Base-by-base conservation (phyloP, 139 green algal species). In the Chlamydomonas applanata region DNA sequence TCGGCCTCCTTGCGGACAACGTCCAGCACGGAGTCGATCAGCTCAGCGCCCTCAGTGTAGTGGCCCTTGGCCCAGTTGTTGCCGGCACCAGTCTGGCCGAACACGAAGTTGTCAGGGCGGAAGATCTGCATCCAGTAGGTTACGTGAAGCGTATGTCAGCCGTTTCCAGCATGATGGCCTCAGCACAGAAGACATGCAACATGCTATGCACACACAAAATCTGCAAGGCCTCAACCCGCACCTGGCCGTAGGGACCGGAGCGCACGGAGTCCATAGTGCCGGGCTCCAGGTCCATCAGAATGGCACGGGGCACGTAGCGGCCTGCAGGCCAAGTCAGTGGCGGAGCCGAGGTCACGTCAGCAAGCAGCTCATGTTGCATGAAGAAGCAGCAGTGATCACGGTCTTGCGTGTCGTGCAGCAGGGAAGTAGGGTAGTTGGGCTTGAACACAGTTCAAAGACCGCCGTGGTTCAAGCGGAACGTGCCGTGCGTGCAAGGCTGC, bases 61-160 rank as follows among this genome's bases (percentile, higher is more conserved):
- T 98, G 95, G 27, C 95, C 95, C 87, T 98, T 98, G 73, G 95
- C 95, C 95, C 95, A 99, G 92, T 99, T 99, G 90, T 99, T 99
- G 49, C 95, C 95, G n/a, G 95, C 95, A 27, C 95, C 95, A 56
- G 88, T 97, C 85, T 97, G 91, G 34, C 91, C 91, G 73, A 95
- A 95, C 7, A 96, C 87, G 72, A 96, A 95, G 90, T 96, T 96
- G 82, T 96, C 91, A 16, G 91, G 92, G 65, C 90, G 81, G 81
- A 97, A 97, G 69, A 97, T 94, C 86, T 98, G 87, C 62, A 19
- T 62, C 4, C n/a, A 62, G 22, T 7, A 4, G 24, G 53, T 11
- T 62, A 25, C 20, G 53, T 11, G 20, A 11, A 62, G 24, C 53
- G 24, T 62, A 14, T 68, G 60, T 68, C 60, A 68, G 60, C 40